Evolutionary conservation across 805 yeast genomes (phyloP).

Genomic region (Nakazawaea populi): DNA sequence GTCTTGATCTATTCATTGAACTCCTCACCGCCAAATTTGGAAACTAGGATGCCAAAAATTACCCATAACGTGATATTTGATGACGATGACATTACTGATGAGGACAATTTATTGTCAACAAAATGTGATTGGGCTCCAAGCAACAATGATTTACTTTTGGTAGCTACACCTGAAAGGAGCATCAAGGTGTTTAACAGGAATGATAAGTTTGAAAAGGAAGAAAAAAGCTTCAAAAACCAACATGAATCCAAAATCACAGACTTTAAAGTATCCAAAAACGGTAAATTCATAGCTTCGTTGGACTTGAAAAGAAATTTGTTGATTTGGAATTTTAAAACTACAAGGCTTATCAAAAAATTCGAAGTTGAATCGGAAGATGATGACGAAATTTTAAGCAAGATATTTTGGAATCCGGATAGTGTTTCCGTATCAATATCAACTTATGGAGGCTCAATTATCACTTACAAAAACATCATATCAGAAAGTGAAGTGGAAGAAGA

Average conservation of each 20-base stretch:
- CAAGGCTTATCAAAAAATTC: conserved; percentile 26
- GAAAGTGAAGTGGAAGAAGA: conserved; percentile 1
- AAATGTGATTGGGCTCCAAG: conserved; percentile 61
- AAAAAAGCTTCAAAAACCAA: conserved; percentile 12
- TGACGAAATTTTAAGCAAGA: conserved; percentile 11
- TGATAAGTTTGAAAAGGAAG: conserved; percentile 20
- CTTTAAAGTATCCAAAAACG: conserved; percentile 56
- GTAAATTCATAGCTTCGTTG: conserved; percentile 53
- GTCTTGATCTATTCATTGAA: conserved; percentile 49
- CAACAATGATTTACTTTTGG: conserved; percentile 60
- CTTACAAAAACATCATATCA: conserved; percentile 13
- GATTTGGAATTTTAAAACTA: conserved; percentile 47
- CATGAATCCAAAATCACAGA: conserved; percentile 34
- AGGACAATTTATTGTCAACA: conserved; percentile 35
- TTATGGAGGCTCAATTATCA: conserved; percentile 32
- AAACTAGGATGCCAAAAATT: conserved; percentile 36
- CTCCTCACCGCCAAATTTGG: conserved; percentile 47
- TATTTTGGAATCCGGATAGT: conserved; percentile 11
- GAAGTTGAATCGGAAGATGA: conserved; percentile 27
- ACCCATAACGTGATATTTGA: conserved; percentile 31
- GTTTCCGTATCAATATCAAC: conserved; percentile 35
- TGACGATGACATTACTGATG: conserved; percentile 33
- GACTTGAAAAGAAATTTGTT: conserved; percentile 44
- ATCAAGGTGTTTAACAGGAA: conserved; percentile 40
- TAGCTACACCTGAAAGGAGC: conserved; percentile 49